Evolutionary conservation across 306 rosid species (phyloP), one percentile per base, ranked within the genome.

Genomic region (Quillaja saponaria): DNA sequence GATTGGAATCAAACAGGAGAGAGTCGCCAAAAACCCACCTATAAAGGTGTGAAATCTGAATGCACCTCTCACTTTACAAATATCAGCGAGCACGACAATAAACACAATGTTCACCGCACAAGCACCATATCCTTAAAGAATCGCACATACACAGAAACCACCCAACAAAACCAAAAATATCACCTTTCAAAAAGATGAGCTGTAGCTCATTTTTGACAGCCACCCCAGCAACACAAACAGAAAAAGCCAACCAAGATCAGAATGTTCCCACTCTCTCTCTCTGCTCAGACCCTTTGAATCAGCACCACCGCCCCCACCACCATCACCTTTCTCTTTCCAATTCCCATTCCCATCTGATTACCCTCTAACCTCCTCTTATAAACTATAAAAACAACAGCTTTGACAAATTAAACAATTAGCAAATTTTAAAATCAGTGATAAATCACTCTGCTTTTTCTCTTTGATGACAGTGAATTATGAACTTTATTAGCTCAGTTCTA

Each of bases 151-250:
- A 64, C 50, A 61, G 57, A 73, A 52, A 68, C 70, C 59, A 80
- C 58, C 74, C 67, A 84, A 78, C 77, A 78, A 74, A 61, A 50
- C 75, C 58, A 38, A 68, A 80, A 73, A 78, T 71, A 76, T 73
- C 47, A 68, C 21, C 64, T 72, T 77, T 83, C 46, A 64, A 67
- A 78, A 72, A 78, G 73, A 83, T 76, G 87, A 89, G 91, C 82
- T 81, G 88, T 74, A 82, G 57, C 79, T 81, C 81, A 72, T 76
- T 73, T 77, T 86, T 84, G 95, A 82, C 87, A 89, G 81, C 81
- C 88, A 78, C 88, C 87, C 69, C 70, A 80, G 68, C 78, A 67
- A 74, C 86, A 81, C 81, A 67, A 73, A 71, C 88, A 79, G 79
- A 54, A 65, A 83, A 79, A 50, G 85, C 87, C 95, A 84, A 84